Conservation (phyloP, 2,329 filamentous ascomycete species). For the Bipolaris zeicola region DNA sequence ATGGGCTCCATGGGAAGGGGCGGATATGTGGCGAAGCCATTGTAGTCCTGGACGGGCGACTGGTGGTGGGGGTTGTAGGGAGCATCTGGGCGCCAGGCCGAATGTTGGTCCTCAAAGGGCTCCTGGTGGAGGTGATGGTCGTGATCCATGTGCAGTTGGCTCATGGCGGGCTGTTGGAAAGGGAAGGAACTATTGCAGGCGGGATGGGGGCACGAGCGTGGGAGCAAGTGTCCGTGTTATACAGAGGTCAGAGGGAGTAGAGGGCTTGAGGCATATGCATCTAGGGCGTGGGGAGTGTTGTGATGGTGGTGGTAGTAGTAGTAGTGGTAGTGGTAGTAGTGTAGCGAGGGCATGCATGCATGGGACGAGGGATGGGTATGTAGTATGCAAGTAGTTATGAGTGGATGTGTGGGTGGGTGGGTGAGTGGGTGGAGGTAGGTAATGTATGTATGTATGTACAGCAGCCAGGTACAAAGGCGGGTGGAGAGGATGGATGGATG, state of each 20-base stretch:
- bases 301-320: conserved; percentile 9
- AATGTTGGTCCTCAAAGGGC: conserved; percentile 43
- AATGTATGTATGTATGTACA: not conserved
- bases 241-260: conserved; percentile 27
- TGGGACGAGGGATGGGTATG: conserved; percentile 37
- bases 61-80: conserved; percentile 46
- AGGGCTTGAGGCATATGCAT: conserved; percentile 41
- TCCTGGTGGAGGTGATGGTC: conserved; percentile 46
- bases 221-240: conserved; percentile 33
- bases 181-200: conserved; percentile 24
- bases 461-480: too few species aligned
- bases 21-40: conserved; percentile 46
- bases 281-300: conserved; percentile 43
- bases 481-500: not conserved
- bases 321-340: conserved; percentile 23
- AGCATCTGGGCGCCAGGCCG: conserved; percentile 40
- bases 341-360: conserved; percentile 47
- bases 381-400: too few species aligned
- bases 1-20: conserved; percentile 50
- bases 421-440: conserved; percentile 12
- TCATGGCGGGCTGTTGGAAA: conserved; percentile 38
- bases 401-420: conserved; percentile 20
- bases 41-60: conserved; percentile 49
- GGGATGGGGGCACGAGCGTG: conserved; percentile 16
- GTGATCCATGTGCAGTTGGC: conserved; percentile 51